Conservation (phyloP, 169 alveolate genomes). For the Plasmodium vivax region DNA sequence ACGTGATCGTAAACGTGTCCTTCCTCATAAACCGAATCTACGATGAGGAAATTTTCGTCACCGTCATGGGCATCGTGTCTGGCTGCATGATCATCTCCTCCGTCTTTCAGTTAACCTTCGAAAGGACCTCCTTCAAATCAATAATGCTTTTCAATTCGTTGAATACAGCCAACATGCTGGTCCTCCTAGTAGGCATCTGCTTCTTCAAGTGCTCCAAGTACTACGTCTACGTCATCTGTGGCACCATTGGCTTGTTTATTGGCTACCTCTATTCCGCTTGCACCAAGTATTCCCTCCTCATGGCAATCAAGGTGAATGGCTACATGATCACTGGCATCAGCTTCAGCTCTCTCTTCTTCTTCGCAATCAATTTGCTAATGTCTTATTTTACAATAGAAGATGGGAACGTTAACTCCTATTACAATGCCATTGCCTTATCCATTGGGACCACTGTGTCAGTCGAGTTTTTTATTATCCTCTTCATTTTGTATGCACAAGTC, state of each 20-base stretch:
- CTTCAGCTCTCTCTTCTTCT: conserved; percentile 40
- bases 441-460: not conserved
- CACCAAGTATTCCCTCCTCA: conserved; percentile 43
- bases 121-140: conserved; percentile 46
- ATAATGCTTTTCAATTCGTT: conserved; percentile 14
- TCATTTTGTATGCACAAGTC: conserved; percentile 13
- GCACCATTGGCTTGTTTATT: conserved; percentile 30
- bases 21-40: conserved; percentile 45
- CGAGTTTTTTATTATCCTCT: not conserved
- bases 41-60: conserved; percentile 24
- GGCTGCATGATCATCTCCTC: conserved; percentile 55
- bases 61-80: conserved; percentile 23
- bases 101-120: conserved; percentile 16
- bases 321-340: conserved; percentile 55
- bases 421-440: conserved; percentile 19
- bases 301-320: conserved; percentile 14
- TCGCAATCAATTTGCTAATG: conserved; percentile 8
- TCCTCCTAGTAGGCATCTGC: conserved; percentile 12
- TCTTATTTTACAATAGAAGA: conserved; percentile 58
- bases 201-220: conserved; percentile 21
- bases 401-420: conserved; percentile 18
- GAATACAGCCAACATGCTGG: not conserved
- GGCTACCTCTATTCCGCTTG: conserved; percentile 53
- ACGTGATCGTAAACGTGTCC: conserved; percentile 44
- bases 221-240: conserved; percentile 18